Evolutionary conservation across 306 rosid genomes (phyloP).

Genomic region (Herpetospermum pedunculosum): DNA sequence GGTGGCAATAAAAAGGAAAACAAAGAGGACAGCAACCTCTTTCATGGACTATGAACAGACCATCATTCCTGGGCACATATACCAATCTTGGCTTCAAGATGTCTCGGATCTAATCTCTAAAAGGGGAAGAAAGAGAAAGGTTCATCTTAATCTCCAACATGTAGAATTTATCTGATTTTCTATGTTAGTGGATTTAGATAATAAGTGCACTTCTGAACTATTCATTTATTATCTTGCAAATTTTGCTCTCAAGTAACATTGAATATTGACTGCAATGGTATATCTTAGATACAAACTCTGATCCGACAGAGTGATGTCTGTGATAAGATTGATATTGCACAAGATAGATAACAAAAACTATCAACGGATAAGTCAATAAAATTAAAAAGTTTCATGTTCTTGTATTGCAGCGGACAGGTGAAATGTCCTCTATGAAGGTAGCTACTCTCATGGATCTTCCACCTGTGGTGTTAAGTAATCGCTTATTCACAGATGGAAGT

Average conservation of each 20-base stretch:
- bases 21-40: slow-evolving; percentile 20
- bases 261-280: neutral
- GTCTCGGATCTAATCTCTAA: slow-evolving; percentile 45
- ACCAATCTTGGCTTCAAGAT: slow-evolving; percentile 73
- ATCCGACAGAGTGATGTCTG: neutral
- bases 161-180: slow-evolving; percentile 8
- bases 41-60: slow-evolving; percentile 66
- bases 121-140: slow-evolving; percentile 62
- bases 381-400: neutral
- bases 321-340: slow-evolving; percentile 2
- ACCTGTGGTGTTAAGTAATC: slow-evolving; percentile 37
- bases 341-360: slow-evolving; percentile 3
- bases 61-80: slow-evolving; percentile 50
- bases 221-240: neutral
- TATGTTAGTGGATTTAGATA: neutral
- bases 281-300: neutral
- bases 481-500: slow-evolving; percentile 34
- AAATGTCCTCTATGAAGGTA: slow-evolving; percentile 37
- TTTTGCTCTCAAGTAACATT: neutral
- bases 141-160: slow-evolving; percentile 15
- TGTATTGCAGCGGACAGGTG: slow-evolving; percentile 26
- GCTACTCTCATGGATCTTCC: slow-evolving; percentile 66
- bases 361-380: neutral
- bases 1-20: slow-evolving; percentile 35
- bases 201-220: neutral